Evolutionary conservation across 495 filamentous ascomycete species (phyloP), one percentile per base, ranked within the genome.

Genomic region (Amniculicola lignicola): DNA sequence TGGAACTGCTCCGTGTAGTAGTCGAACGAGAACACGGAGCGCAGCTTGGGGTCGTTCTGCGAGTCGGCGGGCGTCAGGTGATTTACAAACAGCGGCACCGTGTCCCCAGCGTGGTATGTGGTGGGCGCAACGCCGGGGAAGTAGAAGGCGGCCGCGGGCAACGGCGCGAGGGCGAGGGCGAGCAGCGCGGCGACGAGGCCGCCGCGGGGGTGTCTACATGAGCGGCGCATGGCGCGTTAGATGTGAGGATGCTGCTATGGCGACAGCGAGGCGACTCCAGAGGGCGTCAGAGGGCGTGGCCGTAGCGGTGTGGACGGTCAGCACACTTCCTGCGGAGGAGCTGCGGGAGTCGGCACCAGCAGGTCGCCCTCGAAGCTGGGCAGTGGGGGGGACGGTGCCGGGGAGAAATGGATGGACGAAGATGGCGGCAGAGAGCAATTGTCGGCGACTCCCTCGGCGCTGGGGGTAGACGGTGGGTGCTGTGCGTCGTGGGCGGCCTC

Each of bases 111-210:
- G 58, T 84, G 79, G 73, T 97, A 98, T 37, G 90, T 88, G 19
- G 86, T 90, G n/a, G 94, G 93, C 44, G 91, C 90, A 65, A 96
- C 89, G 54, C 93, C 93, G 14, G 93, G 93, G 31, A 98, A 85
- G 73, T 97, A 97, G 77, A 97, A 97, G 46, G 89, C 88, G 4
- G 84, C 72, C 16, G 86, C 77, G 27, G 88, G 70, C 3, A 74
- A 68, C 1, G 57, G 60, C 4, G 52, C 41, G 45, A 77, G 61
- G 3, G 76, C 57, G 45, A 77, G 61, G 3, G 76, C 57, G 25
- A 69, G 49, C 21, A 66, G 59, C 21, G 65, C 47, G 37, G 60
- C 44, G 24, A 59, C 22, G 21, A 63, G 11, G 27, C 44, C 55
- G 39, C 46, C 49, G 25, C 33, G 57, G 25, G 36, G 43, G 15